Base-by-base conservation (phyloP, 129 eudicot species). In the Escallonia herrerae region DNA sequence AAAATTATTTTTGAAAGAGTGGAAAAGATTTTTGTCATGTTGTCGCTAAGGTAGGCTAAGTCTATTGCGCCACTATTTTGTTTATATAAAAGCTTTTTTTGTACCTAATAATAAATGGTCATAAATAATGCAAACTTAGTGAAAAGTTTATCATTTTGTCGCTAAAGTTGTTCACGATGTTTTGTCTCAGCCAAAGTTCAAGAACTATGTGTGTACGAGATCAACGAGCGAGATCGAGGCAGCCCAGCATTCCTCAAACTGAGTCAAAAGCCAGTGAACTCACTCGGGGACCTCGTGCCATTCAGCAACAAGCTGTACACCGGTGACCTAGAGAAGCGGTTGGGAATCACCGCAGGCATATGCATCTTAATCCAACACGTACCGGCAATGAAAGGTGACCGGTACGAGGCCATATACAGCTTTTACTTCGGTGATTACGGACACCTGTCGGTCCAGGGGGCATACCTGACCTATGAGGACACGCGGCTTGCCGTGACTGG, bases 381-480 rank as follows among this genome's bases (percentile, higher is more conserved):
- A 0, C 76, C 79, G 1, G 79, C 74, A 56, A 73, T 73, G 59
- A 79, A 79, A 2, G 83, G 83, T 5, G 83, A 79, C 65, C 58
- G 84, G 5, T 79, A 79, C 41, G 80, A 79, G 70, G 84, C 84
- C 15, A 66, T 43, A 11, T 74, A 51, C 74, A 79, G 84, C 50
- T 74, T 79, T 71, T 74, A 79, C 67, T 79, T 79, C 50, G 84
- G 84, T 0, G 84, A 70, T 11, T 70, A 79, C 38, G 84, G 84
- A 3, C 84, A 74, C 74, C 65, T 79, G 53, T 15, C 84, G 3
- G 77, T 79, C 41, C 84, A 79, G 59, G 84, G 80, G 0, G 44
- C 83, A 11, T 73, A 73, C 45, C 45, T 79, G 56, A 79, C 83
- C 2, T 73, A 73, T 54, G 69, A 79, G 72, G 83, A 79, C 60